These are phyloP conservation scores for Flaveria bidentis DNA, from an alignment of 129 eudicot genomes.

Conservation along the genomic window DNA sequence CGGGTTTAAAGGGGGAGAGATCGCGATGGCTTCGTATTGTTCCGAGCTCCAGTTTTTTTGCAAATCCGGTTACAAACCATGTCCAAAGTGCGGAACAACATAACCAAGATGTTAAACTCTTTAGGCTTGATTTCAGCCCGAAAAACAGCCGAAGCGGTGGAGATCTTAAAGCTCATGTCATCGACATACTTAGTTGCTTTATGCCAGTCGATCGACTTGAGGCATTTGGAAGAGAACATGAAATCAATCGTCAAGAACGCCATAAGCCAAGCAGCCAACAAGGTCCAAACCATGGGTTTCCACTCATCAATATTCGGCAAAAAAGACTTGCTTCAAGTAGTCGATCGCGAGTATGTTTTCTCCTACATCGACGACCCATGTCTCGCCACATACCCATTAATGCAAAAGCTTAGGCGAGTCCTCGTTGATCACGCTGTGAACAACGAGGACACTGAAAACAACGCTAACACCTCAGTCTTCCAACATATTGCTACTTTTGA, in stretches of 20 bases:
- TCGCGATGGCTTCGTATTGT: conserved; percentile 6
- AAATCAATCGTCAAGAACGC: conserved; percentile 4
- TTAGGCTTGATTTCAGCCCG: conserved; percentile 42
- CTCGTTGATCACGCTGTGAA: conserved; percentile 46
- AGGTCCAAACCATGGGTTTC: conserved; percentile 24
- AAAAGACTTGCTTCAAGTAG: conserved; percentile 17
- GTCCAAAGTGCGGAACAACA: conserved; percentile 13
- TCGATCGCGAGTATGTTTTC: conserved; percentile 53
- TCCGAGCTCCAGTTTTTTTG: not conserved
- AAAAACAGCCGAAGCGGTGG: conserved; percentile 47
- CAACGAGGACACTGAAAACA: conserved; percentile 44
- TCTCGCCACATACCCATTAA: conserved; percentile 42
- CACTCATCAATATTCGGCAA: not conserved
- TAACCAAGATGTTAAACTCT: conserved; percentile 25
- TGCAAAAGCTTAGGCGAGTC: conserved; percentile 6
- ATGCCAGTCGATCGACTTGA: conserved; percentile 34
- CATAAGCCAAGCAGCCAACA: not conserved
- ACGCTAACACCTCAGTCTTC: not conserved
- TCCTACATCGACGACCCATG: conserved; percentile 61
- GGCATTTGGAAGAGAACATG: conserved; percentile 50
- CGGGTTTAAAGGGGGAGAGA: not conserved
- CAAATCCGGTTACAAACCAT: conserved; percentile 9
- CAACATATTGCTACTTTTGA: conserved; percentile 31
- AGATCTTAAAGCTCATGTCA: conserved; percentile 18
- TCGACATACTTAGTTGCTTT: conserved; percentile 4